phyloP scores from a whole-genome alignment of 2,329 filamentous ascomycete species.

The Zymoseptoria crescenta region DNA sequence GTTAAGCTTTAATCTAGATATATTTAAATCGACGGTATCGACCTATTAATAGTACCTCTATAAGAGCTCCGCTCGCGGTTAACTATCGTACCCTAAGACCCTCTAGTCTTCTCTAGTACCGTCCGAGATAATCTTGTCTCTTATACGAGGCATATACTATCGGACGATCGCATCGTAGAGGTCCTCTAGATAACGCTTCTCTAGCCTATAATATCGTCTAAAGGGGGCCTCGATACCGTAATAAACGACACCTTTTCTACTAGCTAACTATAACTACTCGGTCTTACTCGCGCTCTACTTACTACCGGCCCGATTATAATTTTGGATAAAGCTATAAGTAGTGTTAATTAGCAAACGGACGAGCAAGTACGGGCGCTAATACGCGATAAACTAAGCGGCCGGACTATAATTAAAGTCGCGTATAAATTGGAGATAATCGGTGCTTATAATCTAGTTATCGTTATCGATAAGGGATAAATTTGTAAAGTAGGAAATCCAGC shows the following conservation, averaged over 20 bases:
- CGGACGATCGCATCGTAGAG: slow-evolving; percentile 11
- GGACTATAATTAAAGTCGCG: background rate
- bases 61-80: slow-evolving; percentile 40
- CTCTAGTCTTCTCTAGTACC: slow-evolving; percentile 34
- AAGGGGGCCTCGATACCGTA: slow-evolving; percentile 25
- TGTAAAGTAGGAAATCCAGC: background rate
- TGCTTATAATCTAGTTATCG: background rate
- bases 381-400: background rate
- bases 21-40: slow-evolving; percentile 40
- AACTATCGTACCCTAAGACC: slow-evolving; percentile 48
- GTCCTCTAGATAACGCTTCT: slow-evolving; percentile 11
- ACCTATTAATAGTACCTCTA: slow-evolving; percentile 31
- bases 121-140: slow-evolving; percentile 27
- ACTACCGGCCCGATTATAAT: background rate
- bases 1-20: slow-evolving; percentile 32
- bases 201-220: slow-evolving; percentile 3
- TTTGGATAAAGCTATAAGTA: background rate
- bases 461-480: background rate
- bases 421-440: background rate
- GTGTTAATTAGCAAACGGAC: background rate
- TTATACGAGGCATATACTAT: slow-evolving; percentile 2
- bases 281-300: slow-evolving; percentile 54
- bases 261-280: slow-evolving; percentile 53
- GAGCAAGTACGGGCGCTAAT: background rate
- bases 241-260: background rate